phyloP scores from a whole-genome alignment of 805 yeast genomes.

The Wickerhamomyces silvicola region DNA sequence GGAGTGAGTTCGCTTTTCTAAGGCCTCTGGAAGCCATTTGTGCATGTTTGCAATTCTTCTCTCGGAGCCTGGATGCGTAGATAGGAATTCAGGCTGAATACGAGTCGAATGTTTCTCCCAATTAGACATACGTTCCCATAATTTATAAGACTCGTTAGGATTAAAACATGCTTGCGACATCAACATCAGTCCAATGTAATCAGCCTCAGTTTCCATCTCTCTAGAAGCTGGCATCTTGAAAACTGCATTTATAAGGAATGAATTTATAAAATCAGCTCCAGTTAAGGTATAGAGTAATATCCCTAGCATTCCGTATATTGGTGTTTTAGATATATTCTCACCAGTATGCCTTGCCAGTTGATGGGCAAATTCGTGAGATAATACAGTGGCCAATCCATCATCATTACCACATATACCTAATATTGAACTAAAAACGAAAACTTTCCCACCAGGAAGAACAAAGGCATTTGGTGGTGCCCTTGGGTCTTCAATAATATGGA shows the following conservation, averaged over 20 bases:
- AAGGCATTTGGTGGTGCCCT: constrained; percentile 90
- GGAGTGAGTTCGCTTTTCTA: constrained; percentile 8
- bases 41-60: constrained; percentile 63
- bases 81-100: constrained; percentile 52
- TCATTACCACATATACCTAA: constrained; percentile 73
- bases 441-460: constrained; percentile 93
- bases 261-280: constrained; percentile 49
- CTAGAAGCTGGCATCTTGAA: constrained; percentile 81
- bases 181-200: constrained; percentile 84
- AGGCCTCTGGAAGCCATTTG: constrained; percentile 58
- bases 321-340: constrained; percentile 74
- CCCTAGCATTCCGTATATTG: constrained; percentile 54
- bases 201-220: constrained; percentile 95
- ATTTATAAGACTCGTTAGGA: constrained; percentile 61
- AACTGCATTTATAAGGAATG: constrained; percentile 46
- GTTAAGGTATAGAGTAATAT: constrained; percentile 51
- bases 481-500: constrained; percentile 71
- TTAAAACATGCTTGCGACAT: constrained; percentile 88
- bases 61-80: constrained; percentile 87
- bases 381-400: constrained; percentile 92
- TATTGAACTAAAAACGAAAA: constrained; percentile 78
- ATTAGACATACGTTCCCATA: constrained; percentile 79
- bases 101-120: constrained; percentile 33
- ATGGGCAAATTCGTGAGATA: constrained; percentile 91
- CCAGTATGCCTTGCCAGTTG: constrained; percentile 88